Conservation (phyloP, 2,329 filamentous ascomycete genomes). For the Myriosclerotinia curreyana region DNA sequence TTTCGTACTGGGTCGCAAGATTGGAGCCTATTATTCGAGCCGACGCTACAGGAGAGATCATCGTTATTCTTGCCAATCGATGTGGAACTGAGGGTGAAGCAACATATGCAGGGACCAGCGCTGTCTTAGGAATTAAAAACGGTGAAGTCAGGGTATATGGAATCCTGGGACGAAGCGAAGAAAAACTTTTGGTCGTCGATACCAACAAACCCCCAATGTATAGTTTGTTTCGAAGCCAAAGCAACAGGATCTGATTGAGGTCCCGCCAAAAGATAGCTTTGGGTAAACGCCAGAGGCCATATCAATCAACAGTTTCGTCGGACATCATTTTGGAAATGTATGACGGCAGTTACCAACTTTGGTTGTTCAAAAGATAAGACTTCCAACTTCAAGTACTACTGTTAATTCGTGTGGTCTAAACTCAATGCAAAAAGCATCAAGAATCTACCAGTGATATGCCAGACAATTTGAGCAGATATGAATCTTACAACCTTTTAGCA, state of each 20-base stretch:
- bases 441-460: too few species aligned
- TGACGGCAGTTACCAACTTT: not conserved
- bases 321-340: not conserved
- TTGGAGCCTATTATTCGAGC: constrained; percentile 61
- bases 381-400: too few species aligned
- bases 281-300: not conserved
- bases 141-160: constrained; percentile 69
- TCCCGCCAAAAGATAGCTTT: not conserved
- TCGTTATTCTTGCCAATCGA: constrained; percentile 70
- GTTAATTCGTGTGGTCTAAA: too few species aligned
- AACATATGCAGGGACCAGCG: constrained; percentile 71
- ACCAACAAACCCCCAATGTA: constrained; percentile 39
- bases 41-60: constrained; percentile 55
- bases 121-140: constrained; percentile 62
- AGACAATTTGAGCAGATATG: too few species aligned
- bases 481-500: too few species aligned
- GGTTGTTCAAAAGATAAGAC: too few species aligned
- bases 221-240: constrained; percentile 32
- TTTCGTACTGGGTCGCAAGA: constrained; percentile 72
- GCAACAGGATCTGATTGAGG: constrained; percentile 15
- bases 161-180: constrained; percentile 66
- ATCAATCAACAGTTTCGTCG: not conserved
- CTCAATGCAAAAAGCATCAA: too few species aligned
- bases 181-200: constrained; percentile 66
- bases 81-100: constrained; percentile 63